Evolutionary conservation across 495 filamentous ascomycete genomes (phyloP).

Genomic region (Rhypophila decipiens): DNA sequence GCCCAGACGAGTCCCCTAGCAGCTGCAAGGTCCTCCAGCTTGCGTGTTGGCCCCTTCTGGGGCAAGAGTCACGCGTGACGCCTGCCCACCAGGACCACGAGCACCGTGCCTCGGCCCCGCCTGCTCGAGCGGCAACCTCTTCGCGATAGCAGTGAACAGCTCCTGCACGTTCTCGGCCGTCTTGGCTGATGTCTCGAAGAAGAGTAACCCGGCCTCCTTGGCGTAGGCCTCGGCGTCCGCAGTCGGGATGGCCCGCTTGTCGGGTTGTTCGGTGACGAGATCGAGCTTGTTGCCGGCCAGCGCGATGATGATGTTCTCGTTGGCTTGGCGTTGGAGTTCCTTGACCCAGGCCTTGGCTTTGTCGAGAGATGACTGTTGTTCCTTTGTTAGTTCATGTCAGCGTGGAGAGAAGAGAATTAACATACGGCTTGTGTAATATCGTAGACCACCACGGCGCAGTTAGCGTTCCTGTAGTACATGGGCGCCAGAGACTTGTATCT

Average conservation of each 20-base stretch:
- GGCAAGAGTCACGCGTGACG: slow-evolving; percentile 74
- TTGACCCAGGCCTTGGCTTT: slow-evolving; percentile 99
- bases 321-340: slow-evolving; percentile 95
- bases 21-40: slow-evolving; percentile 66
- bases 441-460: slow-evolving; percentile 98
- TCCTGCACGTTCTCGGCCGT: slow-evolving; percentile 92
- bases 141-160: slow-evolving; percentile 95
- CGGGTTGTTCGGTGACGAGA: slow-evolving; percentile 80
- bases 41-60: slow-evolving; percentile 74
- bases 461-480: slow-evolving; percentile 99
- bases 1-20: slow-evolving; percentile 35
- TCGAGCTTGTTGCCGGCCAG: slow-evolving; percentile 97
- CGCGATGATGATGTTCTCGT: slow-evolving; percentile 99
- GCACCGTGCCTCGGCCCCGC: slow-evolving; percentile 78
- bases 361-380: slow-evolving; percentile 76
- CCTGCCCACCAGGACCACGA: slow-evolving; percentile 63
- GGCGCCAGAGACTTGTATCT: slow-evolving; percentile 96
- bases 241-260: slow-evolving; percentile 84
- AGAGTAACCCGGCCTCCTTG: slow-evolving; percentile 82
- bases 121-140: slow-evolving; percentile 93
- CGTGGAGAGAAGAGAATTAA: slow-evolving; percentile 2
- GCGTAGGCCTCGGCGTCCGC: slow-evolving; percentile 94
- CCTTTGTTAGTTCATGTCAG: slow-evolving; percentile 5
- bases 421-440: slow-evolving; percentile 98
- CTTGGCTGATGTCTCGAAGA: slow-evolving; percentile 98